Percentiles rank a stretch among this genome's conserved stretches.
Conservation (phyloP, 1,284 basidiomycete genomes). For the Naganishia albida region DNA sequence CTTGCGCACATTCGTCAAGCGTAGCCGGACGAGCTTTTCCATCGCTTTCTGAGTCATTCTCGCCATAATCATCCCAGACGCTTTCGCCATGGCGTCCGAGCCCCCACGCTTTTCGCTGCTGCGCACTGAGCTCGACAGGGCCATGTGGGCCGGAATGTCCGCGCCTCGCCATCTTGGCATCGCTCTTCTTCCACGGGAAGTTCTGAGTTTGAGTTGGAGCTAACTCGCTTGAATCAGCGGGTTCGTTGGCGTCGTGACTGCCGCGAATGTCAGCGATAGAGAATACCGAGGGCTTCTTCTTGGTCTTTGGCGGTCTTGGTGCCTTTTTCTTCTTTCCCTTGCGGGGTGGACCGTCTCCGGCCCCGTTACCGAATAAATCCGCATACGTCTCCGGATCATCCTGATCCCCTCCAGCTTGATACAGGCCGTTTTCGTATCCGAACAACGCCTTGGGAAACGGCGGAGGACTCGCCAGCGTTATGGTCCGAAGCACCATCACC, state of each 20-base stretch:
- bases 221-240: background rate
- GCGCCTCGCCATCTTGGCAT: constrained; percentile 27
- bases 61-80: constrained; percentile 22
- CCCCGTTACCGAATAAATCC: background rate
- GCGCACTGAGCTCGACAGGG: constrained; percentile 5
- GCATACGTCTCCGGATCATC: constrained; percentile 4
- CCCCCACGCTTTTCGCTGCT: constrained; percentile 26
- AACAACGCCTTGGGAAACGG: constrained; percentile 20
- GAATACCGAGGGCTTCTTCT: constrained; percentile 19
- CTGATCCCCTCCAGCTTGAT: background rate
- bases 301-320: constrained; percentile 5
- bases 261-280: background rate
- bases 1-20: no score
- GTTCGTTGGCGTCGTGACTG: background rate
- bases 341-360: background rate
- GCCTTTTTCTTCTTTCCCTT: constrained; percentile 14
- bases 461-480: constrained; percentile 52
- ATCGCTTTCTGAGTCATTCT: background rate
- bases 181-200: constrained; percentile 6
- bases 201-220: background rate
- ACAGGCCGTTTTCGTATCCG: constrained; percentile 5
- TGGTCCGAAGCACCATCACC: constrained; percentile 81
- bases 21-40: no score
- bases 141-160: constrained; percentile 8
- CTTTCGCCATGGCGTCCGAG: constrained; percentile 8